Base-by-base conservation (phyloP, 2,329 filamentous ascomycete genomes). In the Colletotrichum neosansevieriae region DNA sequence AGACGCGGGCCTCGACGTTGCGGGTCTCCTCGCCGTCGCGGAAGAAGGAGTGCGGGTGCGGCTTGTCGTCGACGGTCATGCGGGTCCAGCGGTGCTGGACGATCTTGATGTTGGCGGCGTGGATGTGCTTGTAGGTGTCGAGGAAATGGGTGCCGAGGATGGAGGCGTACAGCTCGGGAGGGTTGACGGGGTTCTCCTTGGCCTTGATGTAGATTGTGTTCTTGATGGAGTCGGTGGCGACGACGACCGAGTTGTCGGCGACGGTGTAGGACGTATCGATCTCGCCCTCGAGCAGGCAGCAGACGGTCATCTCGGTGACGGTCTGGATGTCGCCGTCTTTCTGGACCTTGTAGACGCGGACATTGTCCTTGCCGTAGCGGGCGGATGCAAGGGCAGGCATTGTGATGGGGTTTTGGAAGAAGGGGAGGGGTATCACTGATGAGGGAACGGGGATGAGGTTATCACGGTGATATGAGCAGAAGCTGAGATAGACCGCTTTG, bases 181-280 rank as follows among this genome's bases (percentile, higher is more conserved):
- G 94, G 74, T 91, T 94, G 74, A 99, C 92, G 38, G 94, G 93
- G 83, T 97, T 86, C 82, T 97, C 91, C 84, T 97, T 98, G 76
- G 96, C 95, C 77, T 93, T 91, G 82, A 99, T 94, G 85, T 96
- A 97, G 78, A 93, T 91, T 75, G 92, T 98, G 83, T 99, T 97
- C 85, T 99, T 99, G 84, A 98, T 97, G 29, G 94, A 95, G 82
- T 99, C 96, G 70, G 96, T 99, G 71, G 96, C 94, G 70, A 99
- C 95, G 67, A 99, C 89, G 72, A 97, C 93, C 75, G 91, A 92
- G 86, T 99, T 99, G 84, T 99, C 94, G 74, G 94, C 95, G 76
- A 88, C 81, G 70, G 95, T 99, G 86, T 97, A 99, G 72, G 93
- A 97, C 71, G 76, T 88, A 62, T 96, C 93, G 74, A 99, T 98